Evolutionary conservation across 192 early-diverging fungal genomes (phyloP), one percentile per base, ranked within the genome.

Genomic region (Entomortierella chlamydospora): DNA sequence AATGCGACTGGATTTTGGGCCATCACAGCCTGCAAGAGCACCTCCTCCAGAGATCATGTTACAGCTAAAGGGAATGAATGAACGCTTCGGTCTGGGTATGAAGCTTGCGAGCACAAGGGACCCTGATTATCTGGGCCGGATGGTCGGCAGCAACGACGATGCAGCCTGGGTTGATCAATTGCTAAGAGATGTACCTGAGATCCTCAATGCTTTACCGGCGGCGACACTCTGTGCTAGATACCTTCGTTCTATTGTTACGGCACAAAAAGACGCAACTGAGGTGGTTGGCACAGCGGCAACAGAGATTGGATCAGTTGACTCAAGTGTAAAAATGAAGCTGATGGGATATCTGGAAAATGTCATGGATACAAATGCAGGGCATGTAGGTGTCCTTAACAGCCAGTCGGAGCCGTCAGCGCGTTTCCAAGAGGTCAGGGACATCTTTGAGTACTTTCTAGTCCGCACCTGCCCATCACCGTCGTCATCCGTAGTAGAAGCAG

Each of bases 61-160:
- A 53, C 76, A 79, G 13, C 42, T 79, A 2, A 55, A 62, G 2
- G 63, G 62, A 1, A 33, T 70, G 51, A 79, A 79, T 31, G 76
- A 79, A 37, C 67, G 76, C 8, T 79, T 61, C 42, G 63, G 76
- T 39, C 9, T 79, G 62, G 76, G 76, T 4, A 79, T 79, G 76
- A 79, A 79, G 26, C 68, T 79, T 17, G 76, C 76, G 0, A 57
- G 55, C 20, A 64, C 76, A 0, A 64, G 76, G 39, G 76, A 79
- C 0, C 76, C 76, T 4, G 76, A 79, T 42, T 79, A 79, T 31
- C 37, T 79, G 29, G 62, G 76, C 10, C 28, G 76, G 12, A 79
- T 79, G 76, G 76, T 79, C 6, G 76, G 68, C 4, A 61, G 33
- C 20, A 65, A 79, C 43, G 76, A 79, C n/a, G 76, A 79, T 56